These are phyloP conservation scores for Lipomyces yarrowii DNA, from an alignment of 1,139 yeast genomes.

Conservation along the genomic window DNA sequence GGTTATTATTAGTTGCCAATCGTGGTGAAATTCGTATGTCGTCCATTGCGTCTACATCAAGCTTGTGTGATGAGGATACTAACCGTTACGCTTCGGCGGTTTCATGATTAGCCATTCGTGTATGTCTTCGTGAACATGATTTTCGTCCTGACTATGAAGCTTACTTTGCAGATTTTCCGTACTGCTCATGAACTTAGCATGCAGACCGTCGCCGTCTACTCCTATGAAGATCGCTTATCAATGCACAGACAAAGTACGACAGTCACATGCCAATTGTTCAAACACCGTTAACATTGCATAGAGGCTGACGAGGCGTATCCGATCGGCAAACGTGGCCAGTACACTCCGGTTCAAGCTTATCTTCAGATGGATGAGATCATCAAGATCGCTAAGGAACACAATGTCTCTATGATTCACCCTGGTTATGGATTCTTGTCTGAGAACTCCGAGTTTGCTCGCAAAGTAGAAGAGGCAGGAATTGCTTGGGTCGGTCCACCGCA, in stretches of 20 bases:
- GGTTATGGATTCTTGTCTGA: conserved; percentile 97
- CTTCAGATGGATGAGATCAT: conserved; percentile 95
- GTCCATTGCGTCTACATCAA: not conserved
- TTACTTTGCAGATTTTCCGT: conserved; percentile 60
- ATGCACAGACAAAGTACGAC: conserved; percentile 70
- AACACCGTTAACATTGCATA: conserved; percentile 18
- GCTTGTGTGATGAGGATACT: conserved; percentile 1
- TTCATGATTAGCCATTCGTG: conserved; percentile 38
- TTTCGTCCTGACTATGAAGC: not conserved
- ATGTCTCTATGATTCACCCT: conserved; percentile 96
- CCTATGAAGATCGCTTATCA: conserved; percentile 92
- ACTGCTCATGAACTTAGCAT: conserved; percentile 97
- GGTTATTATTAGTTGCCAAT: conserved; percentile 72
- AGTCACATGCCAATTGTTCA: not conserved
- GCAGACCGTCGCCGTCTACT: conserved; percentile 97
- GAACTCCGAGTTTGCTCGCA: conserved; percentile 90
- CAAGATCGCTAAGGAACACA: conserved; percentile 81
- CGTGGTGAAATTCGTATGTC: conserved; percentile 81
- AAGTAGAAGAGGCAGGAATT: conserved; percentile 88
- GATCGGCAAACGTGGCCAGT: conserved; percentile 88
- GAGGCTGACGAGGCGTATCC: conserved; percentile 60
- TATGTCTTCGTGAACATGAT: not conserved
- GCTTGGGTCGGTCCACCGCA: conserved; percentile 96
- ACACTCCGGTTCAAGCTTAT: conserved; percentile 94
- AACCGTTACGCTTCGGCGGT: not conserved